These are phyloP conservation scores for Aspergillus egyptiacus DNA, from an alignment of 495 filamentous ascomycete genomes.

Conservation along the genomic window DNA sequence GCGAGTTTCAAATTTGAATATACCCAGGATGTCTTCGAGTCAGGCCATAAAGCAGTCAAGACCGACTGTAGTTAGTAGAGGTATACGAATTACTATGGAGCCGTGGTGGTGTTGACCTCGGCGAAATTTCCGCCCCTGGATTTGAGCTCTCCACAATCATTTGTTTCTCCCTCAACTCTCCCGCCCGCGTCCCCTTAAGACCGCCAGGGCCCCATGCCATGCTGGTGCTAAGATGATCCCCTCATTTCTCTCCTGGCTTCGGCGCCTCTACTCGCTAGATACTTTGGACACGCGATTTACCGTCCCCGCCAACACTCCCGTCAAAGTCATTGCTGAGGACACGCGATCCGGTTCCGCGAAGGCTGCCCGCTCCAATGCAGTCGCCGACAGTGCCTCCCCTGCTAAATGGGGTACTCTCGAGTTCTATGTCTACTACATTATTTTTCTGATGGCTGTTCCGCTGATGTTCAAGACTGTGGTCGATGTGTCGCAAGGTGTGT, in stretches of 20 bases:
- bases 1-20: too few species aligned
- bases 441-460: constrained; percentile 63
- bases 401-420: constrained; percentile 82
- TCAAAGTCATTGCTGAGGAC: constrained; percentile 48
- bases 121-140: constrained; percentile 1
- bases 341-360: constrained; percentile 33
- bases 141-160: constrained; percentile 10
- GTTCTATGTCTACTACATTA: constrained; percentile 74
- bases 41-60: too few species aligned
- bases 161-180: constrained; percentile 4
- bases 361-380: constrained; percentile 43
- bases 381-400: constrained; percentile 41
- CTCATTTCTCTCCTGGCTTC: constrained; percentile 18
- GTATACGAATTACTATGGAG: too few species aligned
- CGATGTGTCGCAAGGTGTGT: constrained; percentile 78
- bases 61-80: too few species aligned
- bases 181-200: neutral
- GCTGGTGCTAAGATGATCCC: constrained; percentile 33
- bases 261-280: constrained; percentile 53
- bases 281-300: constrained; percentile 92
- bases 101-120: neutral
- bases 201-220: constrained; percentile 22
- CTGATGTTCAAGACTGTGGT: constrained; percentile 87
- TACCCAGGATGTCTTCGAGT: too few species aligned
- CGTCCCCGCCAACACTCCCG: constrained; percentile 60